Base-by-base conservation (phyloP, 2,329 filamentous ascomycete genomes). In the Xylariaceae sp. region DNA sequence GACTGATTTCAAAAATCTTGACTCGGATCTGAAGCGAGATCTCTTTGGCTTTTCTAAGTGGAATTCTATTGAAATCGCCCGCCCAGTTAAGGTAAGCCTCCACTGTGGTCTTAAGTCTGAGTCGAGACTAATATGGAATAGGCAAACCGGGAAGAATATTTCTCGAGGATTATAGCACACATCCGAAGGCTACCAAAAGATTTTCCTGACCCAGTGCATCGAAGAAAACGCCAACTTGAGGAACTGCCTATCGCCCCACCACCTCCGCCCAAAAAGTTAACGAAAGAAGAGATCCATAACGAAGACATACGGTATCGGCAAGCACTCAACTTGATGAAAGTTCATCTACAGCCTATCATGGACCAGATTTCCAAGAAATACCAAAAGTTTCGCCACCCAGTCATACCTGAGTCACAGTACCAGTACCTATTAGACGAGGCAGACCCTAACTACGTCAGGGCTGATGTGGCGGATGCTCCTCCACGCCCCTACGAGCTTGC, bases 361-460 rank as follows among this genome's bases (percentile, higher is more conserved):
- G 94, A 99, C 65, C 92, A 97, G 75, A 91, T 99, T 71, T 95
- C 96, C 73, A 82, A 83, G 60, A 92, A 90, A 71, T 96, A 96
- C 76, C 91, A 89, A 71, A 92, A 92, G 65, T 98, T 98, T 76
- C 85, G 92, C 59, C 86, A 87, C 53, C 88, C 91, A 1, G 85
- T 91, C 37, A 88, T 99, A 59, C 86, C 91, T 2, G 87, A 91
- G 48, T 74, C 76, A 9, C 83, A 87, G 62, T 92, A 96, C 57
- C 82, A 87, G 17, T 96, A 98, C 71, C 80, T 98, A 1, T 91
- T 91, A 68, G 87, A 92, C 24, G 94, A 98, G 71, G 83, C 87
- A 33, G 87, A 96, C 64, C 91, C 92, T 8, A 85, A 85, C 66
- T 85, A 79, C 61, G 83, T 88, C n/a, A 78, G 81, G 23, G 78